Conservation (phyloP, 345 rosid genomes). For the Salix purpurea region DNA sequence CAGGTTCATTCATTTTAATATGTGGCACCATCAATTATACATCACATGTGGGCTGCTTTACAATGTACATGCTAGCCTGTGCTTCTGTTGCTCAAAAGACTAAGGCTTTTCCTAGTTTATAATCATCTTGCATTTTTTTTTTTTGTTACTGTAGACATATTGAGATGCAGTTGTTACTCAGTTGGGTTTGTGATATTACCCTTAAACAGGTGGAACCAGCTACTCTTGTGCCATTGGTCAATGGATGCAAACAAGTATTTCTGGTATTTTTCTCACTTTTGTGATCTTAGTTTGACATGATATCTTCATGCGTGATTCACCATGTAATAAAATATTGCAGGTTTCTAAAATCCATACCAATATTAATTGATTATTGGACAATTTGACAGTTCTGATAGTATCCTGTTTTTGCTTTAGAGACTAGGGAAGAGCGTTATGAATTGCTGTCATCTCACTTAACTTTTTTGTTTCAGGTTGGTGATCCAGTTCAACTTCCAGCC, state of each 20-base stretch:
- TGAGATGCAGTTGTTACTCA: not conserved
- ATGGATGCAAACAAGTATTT: constrained; percentile 96
- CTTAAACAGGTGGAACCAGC: constrained; percentile 85
- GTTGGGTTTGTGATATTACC: not conserved
- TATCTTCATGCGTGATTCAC: not conserved
- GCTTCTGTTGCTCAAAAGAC: not conserved
- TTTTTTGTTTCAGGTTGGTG: constrained; percentile 63
- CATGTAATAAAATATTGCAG: not conserved
- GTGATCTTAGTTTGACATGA: not conserved
- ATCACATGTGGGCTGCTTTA: not conserved
- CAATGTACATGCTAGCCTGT: not conserved
- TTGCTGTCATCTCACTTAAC: not conserved
- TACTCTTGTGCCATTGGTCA: constrained; percentile 86
- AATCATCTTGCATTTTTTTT: not conserved
- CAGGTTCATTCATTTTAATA: not conserved
- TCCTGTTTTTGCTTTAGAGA: not conserved
- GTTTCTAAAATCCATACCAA: not conserved
- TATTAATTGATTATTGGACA: not conserved
- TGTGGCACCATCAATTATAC: not conserved
- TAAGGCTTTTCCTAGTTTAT: not conserved
- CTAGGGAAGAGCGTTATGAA: not conserved
- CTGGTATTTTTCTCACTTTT: constrained; percentile 46
- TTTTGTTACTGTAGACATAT: not conserved
- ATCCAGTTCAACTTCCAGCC: constrained; percentile 95
- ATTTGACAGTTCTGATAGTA: not conserved